phyloP scores from a whole-genome alignment of 164 flowering plant genomes.

The Vitis rupestris region DNA sequence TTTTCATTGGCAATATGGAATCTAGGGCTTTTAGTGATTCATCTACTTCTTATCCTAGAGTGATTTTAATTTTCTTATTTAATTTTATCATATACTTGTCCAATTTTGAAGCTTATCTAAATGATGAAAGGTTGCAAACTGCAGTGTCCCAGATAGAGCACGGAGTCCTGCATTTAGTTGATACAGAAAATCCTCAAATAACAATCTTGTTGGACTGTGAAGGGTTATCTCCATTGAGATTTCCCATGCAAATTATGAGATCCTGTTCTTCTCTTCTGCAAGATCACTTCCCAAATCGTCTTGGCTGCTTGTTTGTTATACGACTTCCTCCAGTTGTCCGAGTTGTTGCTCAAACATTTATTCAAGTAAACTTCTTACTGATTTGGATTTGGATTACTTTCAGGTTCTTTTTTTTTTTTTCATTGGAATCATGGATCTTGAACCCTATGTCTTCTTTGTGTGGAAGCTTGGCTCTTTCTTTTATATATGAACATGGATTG shows the following conservation, averaged over 20 bases:
- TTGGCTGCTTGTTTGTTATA: slow-evolving; percentile 66
- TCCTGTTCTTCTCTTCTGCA: slow-evolving; percentile 72
- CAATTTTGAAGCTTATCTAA: not conserved
- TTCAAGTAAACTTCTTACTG: slow-evolving; percentile 51
- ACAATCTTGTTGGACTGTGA: slow-evolving; percentile 87
- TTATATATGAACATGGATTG: not conserved
- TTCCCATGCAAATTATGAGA: slow-evolving; percentile 87
- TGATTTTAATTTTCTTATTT: too few species aligned
- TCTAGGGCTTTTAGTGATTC: too few species aligned
- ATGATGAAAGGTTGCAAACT: slow-evolving; percentile 13
- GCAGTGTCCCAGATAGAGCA: slow-evolving; percentile 87
- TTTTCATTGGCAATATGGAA: too few species aligned
- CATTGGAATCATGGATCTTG: not conserved
- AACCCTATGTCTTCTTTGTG: not conserved
- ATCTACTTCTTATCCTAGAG: too few species aligned
- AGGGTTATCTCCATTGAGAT: slow-evolving; percentile 65
- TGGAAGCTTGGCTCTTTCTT: not conserved
- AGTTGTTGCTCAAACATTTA: slow-evolving; percentile 72
- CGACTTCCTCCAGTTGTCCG: slow-evolving; percentile 86
- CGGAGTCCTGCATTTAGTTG: slow-evolving; percentile 61
- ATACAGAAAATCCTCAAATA: slow-evolving; percentile 56
- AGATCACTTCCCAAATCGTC: slow-evolving; percentile 83
- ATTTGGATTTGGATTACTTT: not conserved
- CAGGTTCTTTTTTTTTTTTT: not conserved
- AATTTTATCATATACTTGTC: too few species aligned